A percentile compares a stretch with the other conserved stretches of the same genome.
Evolutionary conservation across 768 basidiomycete genomes (phyloP).

Genomic region (Auriscalpium orientale): DNA sequence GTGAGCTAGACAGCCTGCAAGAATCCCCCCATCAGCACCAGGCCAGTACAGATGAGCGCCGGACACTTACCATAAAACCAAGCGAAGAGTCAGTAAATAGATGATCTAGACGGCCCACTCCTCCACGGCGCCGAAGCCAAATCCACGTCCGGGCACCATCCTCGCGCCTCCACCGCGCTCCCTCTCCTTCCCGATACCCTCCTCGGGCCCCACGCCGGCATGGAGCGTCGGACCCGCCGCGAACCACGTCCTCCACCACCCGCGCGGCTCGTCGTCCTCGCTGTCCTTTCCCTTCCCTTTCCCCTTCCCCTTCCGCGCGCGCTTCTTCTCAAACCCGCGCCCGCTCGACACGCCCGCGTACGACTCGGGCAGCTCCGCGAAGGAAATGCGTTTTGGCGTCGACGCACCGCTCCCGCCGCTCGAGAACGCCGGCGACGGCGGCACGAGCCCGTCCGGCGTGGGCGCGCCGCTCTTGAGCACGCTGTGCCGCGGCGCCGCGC

Average conservation of each 20-base stretch:
- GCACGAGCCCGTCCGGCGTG: background rate
- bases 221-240: conserved; percentile 20
- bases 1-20: too few relatives aligned
- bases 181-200: conserved; percentile 8
- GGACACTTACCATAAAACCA: background rate
- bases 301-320: conserved; percentile 23
- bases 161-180: conserved; percentile 33
- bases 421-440: conserved; percentile 24
- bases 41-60: background rate
- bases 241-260: background rate
- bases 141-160: conserved; percentile 26
- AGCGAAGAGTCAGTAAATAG: background rate
- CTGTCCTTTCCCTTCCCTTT: conserved; percentile 23
- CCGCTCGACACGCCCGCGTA: conserved; percentile 26
- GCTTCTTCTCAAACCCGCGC: conserved; percentile 11
- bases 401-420: conserved; percentile 33
- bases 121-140: conserved; percentile 36
- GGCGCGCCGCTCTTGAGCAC: conserved; percentile 29
- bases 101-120: conserved; percentile 37
- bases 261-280: conserved; percentile 16
- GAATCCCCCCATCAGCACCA: background rate
- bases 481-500: conserved; percentile 50
- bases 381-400: conserved; percentile 74
- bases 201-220: conserved; percentile 24
- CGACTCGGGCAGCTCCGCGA: conserved; percentile 67